A percentile compares a stretch with the other conserved stretches of the same genome.
Evolutionary conservation across 208 protist species (phyloP).

Genomic region (Novymonas esmeraldas): DNA sequence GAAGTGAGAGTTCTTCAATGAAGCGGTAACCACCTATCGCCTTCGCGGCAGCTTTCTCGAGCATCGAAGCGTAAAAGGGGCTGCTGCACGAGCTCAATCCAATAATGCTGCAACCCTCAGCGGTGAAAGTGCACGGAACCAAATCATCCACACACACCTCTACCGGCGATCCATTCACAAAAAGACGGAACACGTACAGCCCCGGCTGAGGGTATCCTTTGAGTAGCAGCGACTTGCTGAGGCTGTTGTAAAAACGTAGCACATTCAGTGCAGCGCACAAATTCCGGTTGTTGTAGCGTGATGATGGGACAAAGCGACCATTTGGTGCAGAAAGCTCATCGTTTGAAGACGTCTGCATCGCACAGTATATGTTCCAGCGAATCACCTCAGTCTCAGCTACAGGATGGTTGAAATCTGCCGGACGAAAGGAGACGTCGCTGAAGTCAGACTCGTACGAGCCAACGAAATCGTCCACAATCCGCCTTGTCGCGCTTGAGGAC

Average conservation of each 20-base stretch:
- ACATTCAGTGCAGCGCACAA: slow-evolving; percentile 63
- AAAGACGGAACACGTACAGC: slow-evolving; percentile 37
- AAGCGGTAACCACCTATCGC: slow-evolving; percentile 56
- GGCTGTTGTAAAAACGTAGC: slow-evolving; percentile 21
- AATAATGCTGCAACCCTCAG: slow-evolving; percentile 18
- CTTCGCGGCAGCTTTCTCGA: slow-evolving; percentile 82
- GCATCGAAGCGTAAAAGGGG: slow-evolving; percentile 63
- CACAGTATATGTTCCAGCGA: slow-evolving; percentile 18
- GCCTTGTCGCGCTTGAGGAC: not conserved
- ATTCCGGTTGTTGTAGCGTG: slow-evolving; percentile 46
- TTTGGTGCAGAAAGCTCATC: not conserved
- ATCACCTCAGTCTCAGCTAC: slow-evolving; percentile 11
- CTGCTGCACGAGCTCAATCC: slow-evolving; percentile 39
- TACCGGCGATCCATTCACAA: slow-evolving; percentile 26
- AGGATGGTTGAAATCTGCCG: slow-evolving; percentile 13
- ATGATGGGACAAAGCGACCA: slow-evolving; percentile 21
- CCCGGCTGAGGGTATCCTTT: slow-evolving; percentile 8
- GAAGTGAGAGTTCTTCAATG: slow-evolving; percentile 47
- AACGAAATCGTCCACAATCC: slow-evolving; percentile 23
- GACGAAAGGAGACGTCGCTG: slow-evolving; percentile 12
- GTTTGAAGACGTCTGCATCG: not conserved
- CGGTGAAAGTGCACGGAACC: slow-evolving; percentile 39
- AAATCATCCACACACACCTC: slow-evolving; percentile 67
- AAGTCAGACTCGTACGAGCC: slow-evolving; percentile 13
- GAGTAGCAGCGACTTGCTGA: slow-evolving; percentile 11